These are phyloP conservation scores for Aegilops bicornis DNA, from an alignment of 176 grass and related monocot species.

Conservation along the genomic window DNA sequence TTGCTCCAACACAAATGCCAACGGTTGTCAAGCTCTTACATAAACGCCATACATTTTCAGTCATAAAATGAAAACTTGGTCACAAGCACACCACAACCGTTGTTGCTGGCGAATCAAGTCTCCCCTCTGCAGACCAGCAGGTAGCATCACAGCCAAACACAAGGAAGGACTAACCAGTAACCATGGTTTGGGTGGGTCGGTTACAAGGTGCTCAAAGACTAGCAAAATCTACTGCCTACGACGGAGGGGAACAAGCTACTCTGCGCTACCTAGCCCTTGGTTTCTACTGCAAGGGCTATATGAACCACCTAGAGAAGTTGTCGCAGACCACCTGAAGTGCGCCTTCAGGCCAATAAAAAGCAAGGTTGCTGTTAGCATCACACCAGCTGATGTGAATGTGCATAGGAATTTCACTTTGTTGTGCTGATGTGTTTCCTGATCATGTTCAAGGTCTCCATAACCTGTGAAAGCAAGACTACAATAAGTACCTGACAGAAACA, in stretches of 20 bases:
- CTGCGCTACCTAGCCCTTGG: constrained; percentile 23
- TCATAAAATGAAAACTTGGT: not conserved
- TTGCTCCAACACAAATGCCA: not conserved
- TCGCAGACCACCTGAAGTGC: not conserved
- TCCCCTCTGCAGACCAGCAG: not conserved
- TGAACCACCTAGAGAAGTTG: constrained; percentile 1
- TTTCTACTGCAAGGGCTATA: constrained; percentile 21
- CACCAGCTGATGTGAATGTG: not conserved
- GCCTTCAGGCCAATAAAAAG: not conserved
- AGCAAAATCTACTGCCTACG: constrained; percentile 24
- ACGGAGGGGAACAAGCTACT: constrained; percentile 27
- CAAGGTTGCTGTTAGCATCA: not conserved
- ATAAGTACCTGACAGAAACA: not conserved
- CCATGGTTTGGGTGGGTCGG: constrained; percentile 24
- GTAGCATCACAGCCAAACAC: not conserved
- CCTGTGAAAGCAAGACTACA: constrained; percentile 24
- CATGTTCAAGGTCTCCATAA: constrained; percentile 63
- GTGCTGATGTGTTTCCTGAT: constrained; percentile 59
- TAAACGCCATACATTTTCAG: too few relatives aligned
- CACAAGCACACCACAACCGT: not conserved
- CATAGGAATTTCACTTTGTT: constrained; percentile 32
- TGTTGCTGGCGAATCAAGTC: not conserved
- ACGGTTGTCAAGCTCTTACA: not conserved
- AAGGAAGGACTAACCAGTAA: constrained; percentile 25
- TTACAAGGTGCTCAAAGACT: constrained; percentile 37